Evolutionary conservation across 179 eudicot species (phyloP).

Genomic region (Vitellaria paradoxa): DNA sequence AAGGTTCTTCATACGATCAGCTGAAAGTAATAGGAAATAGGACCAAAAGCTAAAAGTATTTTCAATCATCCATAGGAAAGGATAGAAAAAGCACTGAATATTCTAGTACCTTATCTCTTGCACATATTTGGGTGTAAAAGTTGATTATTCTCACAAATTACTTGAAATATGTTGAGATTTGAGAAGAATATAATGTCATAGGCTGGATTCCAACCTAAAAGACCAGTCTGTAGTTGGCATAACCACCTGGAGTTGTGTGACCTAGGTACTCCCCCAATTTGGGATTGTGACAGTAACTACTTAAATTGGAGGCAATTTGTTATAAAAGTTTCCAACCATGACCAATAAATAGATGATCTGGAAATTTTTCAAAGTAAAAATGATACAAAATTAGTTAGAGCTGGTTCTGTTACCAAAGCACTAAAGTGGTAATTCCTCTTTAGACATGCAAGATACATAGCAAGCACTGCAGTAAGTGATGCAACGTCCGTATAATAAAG

Average conservation of each 20-base stretch:
- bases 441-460: constrained; percentile 59
- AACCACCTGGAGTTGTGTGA: too few relatives aligned
- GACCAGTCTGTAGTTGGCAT: too few relatives aligned
- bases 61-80: not conserved
- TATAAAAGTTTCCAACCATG: not conserved
- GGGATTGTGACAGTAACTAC: not conserved
- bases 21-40: not conserved
- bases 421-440: constrained; percentile 60
- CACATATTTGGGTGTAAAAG: not conserved
- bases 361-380: not conserved
- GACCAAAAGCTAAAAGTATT: not conserved
- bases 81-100: not conserved
- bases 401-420: constrained; percentile 50
- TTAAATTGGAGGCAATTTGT: not conserved
- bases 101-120: not conserved
- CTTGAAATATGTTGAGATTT: not conserved
- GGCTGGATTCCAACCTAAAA: too few relatives aligned
- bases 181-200: not conserved
- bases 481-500: constrained; percentile 92
- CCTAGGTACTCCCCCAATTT: too few relatives aligned
- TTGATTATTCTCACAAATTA: not conserved
- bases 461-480: constrained; percentile 68
- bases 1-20: not conserved
- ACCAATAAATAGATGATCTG: not conserved
- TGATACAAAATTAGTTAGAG: constrained; percentile 4